Conservation (phyloP, 108 stramenopile species). For the Licmophora abbreviata region DNA sequence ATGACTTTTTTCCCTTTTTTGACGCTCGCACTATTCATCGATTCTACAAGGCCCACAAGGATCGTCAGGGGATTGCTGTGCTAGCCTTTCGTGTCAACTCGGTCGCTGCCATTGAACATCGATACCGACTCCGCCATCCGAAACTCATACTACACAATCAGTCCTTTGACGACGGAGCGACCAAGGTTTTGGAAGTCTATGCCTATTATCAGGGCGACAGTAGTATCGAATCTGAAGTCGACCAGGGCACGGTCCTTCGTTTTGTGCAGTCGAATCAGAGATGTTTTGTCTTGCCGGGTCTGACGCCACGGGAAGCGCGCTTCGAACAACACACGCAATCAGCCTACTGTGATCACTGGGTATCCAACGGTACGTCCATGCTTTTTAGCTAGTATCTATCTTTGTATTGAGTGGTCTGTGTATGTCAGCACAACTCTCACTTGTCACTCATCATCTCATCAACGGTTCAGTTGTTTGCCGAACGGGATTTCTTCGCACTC, state of each 20-base stretch:
- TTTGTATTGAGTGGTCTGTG: too few species aligned
- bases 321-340: constrained; percentile 47
- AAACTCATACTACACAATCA: constrained; percentile 5
- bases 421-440: too few species aligned
- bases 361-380: constrained; percentile 48
- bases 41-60: constrained; percentile 47
- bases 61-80: constrained; percentile 63
- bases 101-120: constrained; percentile 27
- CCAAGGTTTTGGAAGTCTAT: constrained; percentile 67
- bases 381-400: too few species aligned
- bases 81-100: constrained; percentile 66
- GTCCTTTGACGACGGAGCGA: constrained; percentile 4
- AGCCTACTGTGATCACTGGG: constrained; percentile 89
- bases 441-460: too few species aligned
- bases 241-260: constrained; percentile 69
- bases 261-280: constrained; percentile 35
- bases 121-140: constrained; percentile 57
- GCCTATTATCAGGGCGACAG: constrained; percentile 52
- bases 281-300: constrained; percentile 50
- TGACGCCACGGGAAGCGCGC: constrained; percentile 38
- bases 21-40: constrained; percentile 25
- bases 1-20: too few species aligned
- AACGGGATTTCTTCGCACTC: constrained; percentile 69
- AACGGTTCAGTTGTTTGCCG: too few species aligned
- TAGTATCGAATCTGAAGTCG: constrained; percentile 18